phyloP scores from a whole-genome alignment of 371 early-diverging fungal genomes.

The Mucor plumbeus region DNA sequence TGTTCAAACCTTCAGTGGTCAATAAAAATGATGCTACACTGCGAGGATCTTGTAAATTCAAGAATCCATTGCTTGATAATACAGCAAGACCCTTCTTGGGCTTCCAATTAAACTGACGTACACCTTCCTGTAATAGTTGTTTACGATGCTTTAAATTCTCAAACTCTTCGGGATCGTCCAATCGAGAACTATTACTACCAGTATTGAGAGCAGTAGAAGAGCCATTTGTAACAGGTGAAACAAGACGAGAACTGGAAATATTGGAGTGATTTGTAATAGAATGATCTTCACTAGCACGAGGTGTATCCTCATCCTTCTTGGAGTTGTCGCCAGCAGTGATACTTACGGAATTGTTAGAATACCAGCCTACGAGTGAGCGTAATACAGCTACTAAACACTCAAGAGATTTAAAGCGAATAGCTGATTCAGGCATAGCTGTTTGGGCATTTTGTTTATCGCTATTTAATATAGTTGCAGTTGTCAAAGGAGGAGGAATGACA shows the following conservation, averaged over 20 bases:
- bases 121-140: slow-evolving; percentile 77
- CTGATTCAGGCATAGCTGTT: slow-evolving; percentile 47
- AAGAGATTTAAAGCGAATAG: slow-evolving; percentile 55
- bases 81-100: slow-evolving; percentile 90
- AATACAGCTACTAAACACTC: slow-evolving; percentile 63
- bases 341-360: slow-evolving; percentile 53
- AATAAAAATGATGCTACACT: slow-evolving; percentile 80
- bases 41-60: slow-evolving; percentile 58
- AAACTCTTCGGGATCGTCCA: slow-evolving; percentile 78
- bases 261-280: slow-evolving; percentile 42
- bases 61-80: slow-evolving; percentile 68
- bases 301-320: slow-evolving; percentile 44
- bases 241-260: slow-evolving; percentile 41
- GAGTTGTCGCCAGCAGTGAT: slow-evolving; percentile 35
- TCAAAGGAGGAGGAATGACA: slow-evolving; percentile 56
- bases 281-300: slow-evolving; percentile 52
- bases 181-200: slow-evolving; percentile 48
- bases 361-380: slow-evolving; percentile 59
- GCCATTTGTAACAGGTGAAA: slow-evolving; percentile 61
- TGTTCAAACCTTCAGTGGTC: slow-evolving; percentile 79
- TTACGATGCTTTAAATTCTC: slow-evolving; percentile 82
- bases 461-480: slow-evolving; percentile 49
- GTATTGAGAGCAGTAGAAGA: slow-evolving; percentile 55
- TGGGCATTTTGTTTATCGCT: slow-evolving; percentile 54
- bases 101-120: slow-evolving; percentile 86